Conservation (phyloP, 1,284 basidiomycete genomes). For the Rhodotorula mucilaginosa region DNA sequence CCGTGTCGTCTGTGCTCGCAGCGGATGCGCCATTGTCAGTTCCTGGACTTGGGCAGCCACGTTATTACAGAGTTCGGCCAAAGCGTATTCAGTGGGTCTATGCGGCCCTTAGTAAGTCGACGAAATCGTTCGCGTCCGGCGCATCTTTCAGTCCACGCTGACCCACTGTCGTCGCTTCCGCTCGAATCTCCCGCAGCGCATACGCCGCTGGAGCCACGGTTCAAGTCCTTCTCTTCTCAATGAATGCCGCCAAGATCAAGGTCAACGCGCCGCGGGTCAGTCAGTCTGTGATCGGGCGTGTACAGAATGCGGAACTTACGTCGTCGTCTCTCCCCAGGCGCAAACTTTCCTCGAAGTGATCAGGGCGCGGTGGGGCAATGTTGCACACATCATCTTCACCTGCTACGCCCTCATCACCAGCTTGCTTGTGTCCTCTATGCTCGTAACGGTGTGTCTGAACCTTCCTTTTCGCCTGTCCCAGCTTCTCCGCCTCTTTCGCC, state of each 20-base stretch:
- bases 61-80: constrained; percentile 52
- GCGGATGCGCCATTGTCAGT: not conserved
- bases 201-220: constrained; percentile 55
- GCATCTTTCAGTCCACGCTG: not conserved
- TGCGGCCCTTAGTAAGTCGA: not conserved
- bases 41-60: constrained; percentile 51
- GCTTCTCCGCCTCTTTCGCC: constrained; percentile 35
- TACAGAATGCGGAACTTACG: too few relatives aligned
- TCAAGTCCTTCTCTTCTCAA: constrained; percentile 61
- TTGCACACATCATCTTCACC: constrained; percentile 71
- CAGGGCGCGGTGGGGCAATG: constrained; percentile 66
- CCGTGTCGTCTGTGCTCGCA: constrained; percentile 15
- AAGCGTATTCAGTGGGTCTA: not conserved
- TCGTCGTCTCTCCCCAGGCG: constrained; percentile 53
- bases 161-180: not conserved
- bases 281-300: too few relatives aligned
- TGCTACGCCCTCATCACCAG: constrained; percentile 75
- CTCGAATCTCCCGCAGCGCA: constrained; percentile 45
- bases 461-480: too few relatives aligned
- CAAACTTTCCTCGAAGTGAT: constrained; percentile 64
- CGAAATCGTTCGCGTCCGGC: not conserved
- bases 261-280: constrained; percentile 51
- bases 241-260: constrained; percentile 56
- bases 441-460: constrained; percentile 56
- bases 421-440: constrained; percentile 59